Conservation (phyloP, 2,329 filamentous ascomycete species). For the Colletotrichum sp. region DNA sequence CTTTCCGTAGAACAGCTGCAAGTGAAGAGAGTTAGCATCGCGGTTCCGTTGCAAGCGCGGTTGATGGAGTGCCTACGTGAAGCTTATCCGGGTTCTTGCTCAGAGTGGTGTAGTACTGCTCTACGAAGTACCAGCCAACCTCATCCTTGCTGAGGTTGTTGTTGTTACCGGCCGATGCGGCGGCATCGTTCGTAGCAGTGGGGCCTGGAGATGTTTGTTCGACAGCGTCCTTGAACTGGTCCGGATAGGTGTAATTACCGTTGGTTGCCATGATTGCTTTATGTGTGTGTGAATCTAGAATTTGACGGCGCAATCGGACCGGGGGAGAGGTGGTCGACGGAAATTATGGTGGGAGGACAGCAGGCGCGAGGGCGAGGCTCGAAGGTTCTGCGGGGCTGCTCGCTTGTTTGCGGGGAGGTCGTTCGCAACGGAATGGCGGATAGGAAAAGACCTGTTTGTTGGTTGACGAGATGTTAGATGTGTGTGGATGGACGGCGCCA, state of each 20-base stretch:
- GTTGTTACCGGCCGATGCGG: constrained; percentile 35
- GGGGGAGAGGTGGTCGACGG: neutral
- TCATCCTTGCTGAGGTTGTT: constrained; percentile 79
- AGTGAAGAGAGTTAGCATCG: neutral
- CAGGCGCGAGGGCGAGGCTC: constrained; percentile 7
- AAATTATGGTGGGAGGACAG: neutral
- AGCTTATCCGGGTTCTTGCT: constrained; percentile 95
- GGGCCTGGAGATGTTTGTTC: constrained; percentile 44
- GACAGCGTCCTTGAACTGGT: constrained; percentile 42
- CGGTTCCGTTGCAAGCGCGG: neutral
- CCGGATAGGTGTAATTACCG: constrained; percentile 55
- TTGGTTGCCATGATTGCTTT: constrained; percentile 58
- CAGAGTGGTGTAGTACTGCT: constrained; percentile 98
- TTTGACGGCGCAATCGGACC: constrained; percentile 14
- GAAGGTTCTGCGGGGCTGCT: constrained; percentile 14
- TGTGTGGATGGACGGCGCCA: neutral
- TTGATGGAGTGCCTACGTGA: constrained; percentile 59
- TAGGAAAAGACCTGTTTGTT: neutral
- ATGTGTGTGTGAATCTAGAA: neutral
- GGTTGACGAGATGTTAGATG: constrained; percentile 3
- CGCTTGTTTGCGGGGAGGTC: neutral
- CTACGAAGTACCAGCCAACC: constrained; percentile 99
- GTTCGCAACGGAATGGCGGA: neutral
- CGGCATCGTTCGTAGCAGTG: constrained; percentile 36
- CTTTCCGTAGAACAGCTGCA: constrained; percentile 91